Base-by-base conservation (phyloP, 2,329 filamentous ascomycete genomes). In the Beauveria sp. region DNA sequence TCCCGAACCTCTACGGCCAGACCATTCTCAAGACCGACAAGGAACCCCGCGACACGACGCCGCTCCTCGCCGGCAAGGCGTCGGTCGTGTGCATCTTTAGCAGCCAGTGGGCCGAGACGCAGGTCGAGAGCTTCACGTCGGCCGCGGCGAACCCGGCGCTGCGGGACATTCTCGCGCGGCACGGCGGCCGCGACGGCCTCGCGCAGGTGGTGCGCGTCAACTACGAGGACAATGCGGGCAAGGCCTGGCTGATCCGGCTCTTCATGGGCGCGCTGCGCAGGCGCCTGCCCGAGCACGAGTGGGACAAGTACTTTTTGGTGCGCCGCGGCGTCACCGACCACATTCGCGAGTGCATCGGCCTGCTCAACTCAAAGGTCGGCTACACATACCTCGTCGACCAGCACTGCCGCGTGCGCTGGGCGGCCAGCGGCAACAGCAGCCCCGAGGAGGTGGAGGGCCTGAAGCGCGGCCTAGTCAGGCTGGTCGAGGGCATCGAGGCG, bases 331-430 rank as follows among this genome's bases (percentile, higher is more conserved):
- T 88, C 58, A 81, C 82, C 0, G 81, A 86, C 58, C 79, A 85
- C 60, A 83, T 88, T 60, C 79, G 81, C 58, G 85, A 88, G 72
- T 78, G 77, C 45, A 84, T 89, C 64, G 86, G 86, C 12, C 67
- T 96, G 71, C 77, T 96, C 71, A 99, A 99, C 75, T 86, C 86
- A 66, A 96, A 93, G 75, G 93, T 97, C 40, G 93, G 93, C 43
- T 98, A 97, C 76, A 88, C 93, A 5, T 99, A 96, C 74, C 80
- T 99, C 53, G 80, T 99, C 62, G 95, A 99, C 72, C 81, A 86
- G 64, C 81, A 93, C 65, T 96, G 92, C 73, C 89, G 86, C 75
- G 96, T 99, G 67, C 84, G 95, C 61, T 99, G 95, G 95, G 95
- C 93, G 0, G 95, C 90, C 4, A 96, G 92, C 69, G 90, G 87